Percentiles rank a stretch among this genome's conserved stretches.
phyloP scores from a whole-genome alignment of 257 asterid species.

The Solanum clarkiae region DNA sequence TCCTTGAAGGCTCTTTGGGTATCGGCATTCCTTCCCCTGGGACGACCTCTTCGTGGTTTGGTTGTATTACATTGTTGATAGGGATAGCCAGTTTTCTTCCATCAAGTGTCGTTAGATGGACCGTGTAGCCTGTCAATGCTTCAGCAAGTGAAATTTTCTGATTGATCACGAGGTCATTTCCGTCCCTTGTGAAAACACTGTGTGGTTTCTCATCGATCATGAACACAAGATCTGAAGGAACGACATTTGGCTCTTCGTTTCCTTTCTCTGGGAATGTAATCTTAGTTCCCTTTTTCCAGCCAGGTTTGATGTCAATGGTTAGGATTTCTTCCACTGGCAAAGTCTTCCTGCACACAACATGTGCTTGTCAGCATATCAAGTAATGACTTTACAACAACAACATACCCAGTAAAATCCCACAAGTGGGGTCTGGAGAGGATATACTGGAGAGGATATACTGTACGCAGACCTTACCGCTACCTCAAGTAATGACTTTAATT shows the following conservation, averaged over 20 bases:
- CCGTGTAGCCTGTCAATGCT: constrained; percentile 64
- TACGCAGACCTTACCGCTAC: too few species aligned
- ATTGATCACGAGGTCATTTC: constrained; percentile 55
- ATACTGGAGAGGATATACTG: too few species aligned
- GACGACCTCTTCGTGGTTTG: constrained; percentile 68
- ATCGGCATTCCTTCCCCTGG: constrained; percentile 84
- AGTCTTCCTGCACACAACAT: constrained; percentile 43
- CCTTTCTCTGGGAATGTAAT: constrained; percentile 95
- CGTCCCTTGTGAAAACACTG: constrained; percentile 50
- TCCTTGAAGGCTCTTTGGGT: constrained; percentile 58
- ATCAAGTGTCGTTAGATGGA: constrained; percentile 50
- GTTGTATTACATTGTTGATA: constrained; percentile 40
- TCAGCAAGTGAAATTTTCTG: constrained; percentile 53
- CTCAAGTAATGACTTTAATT: background rate
- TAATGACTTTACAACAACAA: background rate
- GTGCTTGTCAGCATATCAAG: background rate
- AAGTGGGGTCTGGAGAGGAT: too few species aligned
- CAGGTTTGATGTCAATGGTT: constrained; percentile 68
- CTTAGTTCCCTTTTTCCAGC: constrained; percentile 94
- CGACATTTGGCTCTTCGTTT: constrained; percentile 59
- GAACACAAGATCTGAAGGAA: constrained; percentile 71
- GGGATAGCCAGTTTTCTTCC: constrained; percentile 65
- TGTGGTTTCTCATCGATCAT: constrained; percentile 82
- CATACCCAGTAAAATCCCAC: too few species aligned
- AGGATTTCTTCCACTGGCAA: constrained; percentile 62